Conservation (phyloP, 257 asterid species). For the Perilla frutescens region DNA sequence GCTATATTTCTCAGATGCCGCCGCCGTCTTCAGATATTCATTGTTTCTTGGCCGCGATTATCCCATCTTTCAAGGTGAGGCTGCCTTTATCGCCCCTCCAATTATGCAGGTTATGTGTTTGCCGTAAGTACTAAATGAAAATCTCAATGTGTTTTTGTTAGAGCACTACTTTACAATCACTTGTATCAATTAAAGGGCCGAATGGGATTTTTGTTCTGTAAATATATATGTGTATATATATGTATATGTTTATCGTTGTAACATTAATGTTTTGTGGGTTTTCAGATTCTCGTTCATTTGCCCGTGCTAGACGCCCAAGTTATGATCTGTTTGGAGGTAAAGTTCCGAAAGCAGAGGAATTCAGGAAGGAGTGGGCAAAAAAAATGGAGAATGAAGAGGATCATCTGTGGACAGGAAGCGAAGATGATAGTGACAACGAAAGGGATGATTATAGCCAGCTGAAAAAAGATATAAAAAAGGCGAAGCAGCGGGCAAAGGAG, state of each 20-base stretch:
- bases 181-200: background rate
- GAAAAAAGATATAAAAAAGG: slow-evolving; percentile 74
- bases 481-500: slow-evolving; percentile 65
- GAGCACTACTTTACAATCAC: background rate
- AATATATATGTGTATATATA: too few species aligned
- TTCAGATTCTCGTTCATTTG: slow-evolving; percentile 66
- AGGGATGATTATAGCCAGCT: slow-evolving; percentile 56
- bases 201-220: background rate
- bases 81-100: background rate
- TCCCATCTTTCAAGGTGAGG: slow-evolving; percentile 49
- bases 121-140: slow-evolving; percentile 33
- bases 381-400: slow-evolving; percentile 87
- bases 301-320: slow-evolving; percentile 59
- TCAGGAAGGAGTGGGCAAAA: slow-evolving; percentile 80
- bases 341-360: slow-evolving; percentile 69
- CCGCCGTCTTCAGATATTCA: slow-evolving; percentile 20
- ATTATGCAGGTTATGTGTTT: slow-evolving; percentile 41
- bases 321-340: slow-evolving; percentile 80
- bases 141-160: background rate
- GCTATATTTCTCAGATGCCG: slow-evolving; percentile 21
- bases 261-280: slow-evolving; percentile 2
- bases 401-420: slow-evolving; percentile 91
- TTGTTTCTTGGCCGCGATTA: slow-evolving; percentile 20
- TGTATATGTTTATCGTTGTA: too few species aligned
- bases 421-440: slow-evolving; percentile 64